Percentiles rank a stretch among this genome's conserved stretches.
Conservation (phyloP, 192 early-diverging fungal species). For the Coemansia sp. region DNA sequence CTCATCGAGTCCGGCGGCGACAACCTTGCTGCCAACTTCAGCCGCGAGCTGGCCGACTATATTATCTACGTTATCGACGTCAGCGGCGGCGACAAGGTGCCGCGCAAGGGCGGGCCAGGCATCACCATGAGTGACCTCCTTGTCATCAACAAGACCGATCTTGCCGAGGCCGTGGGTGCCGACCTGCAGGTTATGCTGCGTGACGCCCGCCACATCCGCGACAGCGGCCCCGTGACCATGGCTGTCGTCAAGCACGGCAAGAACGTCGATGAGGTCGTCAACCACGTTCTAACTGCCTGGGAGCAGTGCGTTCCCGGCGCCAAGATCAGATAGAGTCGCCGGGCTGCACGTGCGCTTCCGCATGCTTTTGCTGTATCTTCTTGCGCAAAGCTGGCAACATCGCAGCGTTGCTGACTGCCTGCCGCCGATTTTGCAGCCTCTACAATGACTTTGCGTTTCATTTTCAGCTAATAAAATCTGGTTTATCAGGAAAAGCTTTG, state of each 20-base stretch:
- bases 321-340: conserved; percentile 25
- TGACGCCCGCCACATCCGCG: conserved; percentile 86
- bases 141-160: conserved; percentile 96
- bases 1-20: conserved; percentile 94
- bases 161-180: conserved; percentile 87
- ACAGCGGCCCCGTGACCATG: conserved; percentile 87
- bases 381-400: no score
- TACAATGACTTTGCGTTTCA: no score
- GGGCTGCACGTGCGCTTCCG: no score
- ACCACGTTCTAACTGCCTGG: conserved; percentile 67
- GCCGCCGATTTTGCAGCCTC: no score
- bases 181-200: conserved; percentile 90
- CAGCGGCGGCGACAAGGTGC: conserved; percentile 95
- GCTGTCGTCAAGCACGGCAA: conserved; percentile 90
- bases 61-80: conserved; percentile 99
- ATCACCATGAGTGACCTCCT: conserved; percentile 95
- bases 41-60: conserved; percentile 79
- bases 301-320: conserved; percentile 52
- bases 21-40: conserved; percentile 88
- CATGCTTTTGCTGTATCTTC: neutral
- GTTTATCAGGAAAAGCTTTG: no score
- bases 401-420: no score
- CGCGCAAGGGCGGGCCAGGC: conserved; percentile 97
- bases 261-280: conserved; percentile 80
- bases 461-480: no score